Conservation (phyloP, 192 early-diverging fungal species). For the Coemansia furcata region DNA sequence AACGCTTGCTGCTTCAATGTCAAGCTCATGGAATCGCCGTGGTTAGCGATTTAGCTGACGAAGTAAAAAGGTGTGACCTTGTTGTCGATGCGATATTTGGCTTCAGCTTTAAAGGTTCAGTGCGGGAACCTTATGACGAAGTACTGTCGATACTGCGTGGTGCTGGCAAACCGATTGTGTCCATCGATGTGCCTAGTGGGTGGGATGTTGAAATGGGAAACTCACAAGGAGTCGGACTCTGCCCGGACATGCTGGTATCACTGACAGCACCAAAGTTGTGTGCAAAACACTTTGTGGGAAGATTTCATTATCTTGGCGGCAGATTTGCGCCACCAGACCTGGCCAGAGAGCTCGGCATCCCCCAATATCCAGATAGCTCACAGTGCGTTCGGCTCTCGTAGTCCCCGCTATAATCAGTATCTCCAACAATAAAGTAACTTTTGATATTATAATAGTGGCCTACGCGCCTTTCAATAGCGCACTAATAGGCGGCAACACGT, state of each 20-base stretch:
- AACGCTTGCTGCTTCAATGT: constrained; percentile 73
- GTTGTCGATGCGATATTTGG: constrained; percentile 91
- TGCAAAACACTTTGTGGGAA: constrained; percentile 67
- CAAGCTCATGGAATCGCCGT: constrained; percentile 64
- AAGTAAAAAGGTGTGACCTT: constrained; percentile 56
- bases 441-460: too few relatives aligned
- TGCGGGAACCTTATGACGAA: constrained; percentile 70
- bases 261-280: constrained; percentile 89
- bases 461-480: constrained; percentile 15
- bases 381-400: constrained; percentile 61
- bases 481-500: constrained; percentile 43
- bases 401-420: neutral
- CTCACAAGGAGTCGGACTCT: constrained; percentile 42
- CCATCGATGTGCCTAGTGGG: constrained; percentile 92
- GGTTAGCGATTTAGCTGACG: constrained; percentile 38
- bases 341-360: constrained; percentile 66
- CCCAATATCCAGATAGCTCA: constrained; percentile 67
- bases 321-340: constrained; percentile 81
- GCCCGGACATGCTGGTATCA: constrained; percentile 85
- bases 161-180: constrained; percentile 54
- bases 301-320: constrained; percentile 81
- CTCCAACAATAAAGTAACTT: neutral
- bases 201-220: constrained; percentile 91
- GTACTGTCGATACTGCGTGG: constrained; percentile 8
- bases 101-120: constrained; percentile 81